Percentiles rank a stretch among this genome's conserved stretches.
Evolutionary conservation across 2,329 filamentous ascomycete species (phyloP).

Genomic region (Ophiosphaerella korrae): DNA sequence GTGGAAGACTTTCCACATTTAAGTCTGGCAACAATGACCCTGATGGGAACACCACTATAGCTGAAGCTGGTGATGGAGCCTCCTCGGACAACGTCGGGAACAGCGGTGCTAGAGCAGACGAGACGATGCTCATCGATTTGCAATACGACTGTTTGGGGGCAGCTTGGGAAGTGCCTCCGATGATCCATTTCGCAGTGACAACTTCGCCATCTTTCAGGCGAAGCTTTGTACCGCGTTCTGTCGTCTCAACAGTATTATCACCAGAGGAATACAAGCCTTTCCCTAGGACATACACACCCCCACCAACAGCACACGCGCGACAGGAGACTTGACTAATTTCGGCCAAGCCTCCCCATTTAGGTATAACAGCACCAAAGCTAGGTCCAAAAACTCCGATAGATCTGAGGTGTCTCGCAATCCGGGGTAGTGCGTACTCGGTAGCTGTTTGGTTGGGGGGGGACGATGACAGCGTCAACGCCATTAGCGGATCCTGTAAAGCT

Average conservation of each 20-base stretch:
- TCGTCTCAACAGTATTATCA: slow-evolving; percentile 3
- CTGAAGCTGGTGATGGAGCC: slow-evolving; percentile 74
- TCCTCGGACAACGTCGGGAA: slow-evolving; percentile 77
- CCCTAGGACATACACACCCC: slow-evolving; percentile 85
- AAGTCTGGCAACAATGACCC: slow-evolving; percentile 55
- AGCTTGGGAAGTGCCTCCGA: slow-evolving; percentile 48
- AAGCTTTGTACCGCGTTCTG: slow-evolving; percentile 47
- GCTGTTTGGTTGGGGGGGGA: slow-evolving; percentile 59
- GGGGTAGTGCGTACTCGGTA: slow-evolving; percentile 71
- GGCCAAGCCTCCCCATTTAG: slow-evolving; percentile 89
- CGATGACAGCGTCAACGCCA: slow-evolving; percentile 77
- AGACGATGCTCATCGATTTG: slow-evolving; percentile 71
- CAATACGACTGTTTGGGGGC: slow-evolving; percentile 47
- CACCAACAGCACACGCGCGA: slow-evolving; percentile 87
- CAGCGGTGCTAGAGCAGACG: slow-evolving; percentile 66
- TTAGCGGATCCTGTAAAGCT: slow-evolving; percentile 67
- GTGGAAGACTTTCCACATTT: slow-evolving; percentile 41
- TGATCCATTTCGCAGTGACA: slow-evolving; percentile 61
- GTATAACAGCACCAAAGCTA: slow-evolving; percentile 86
- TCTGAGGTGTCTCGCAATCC: slow-evolving; percentile 77
- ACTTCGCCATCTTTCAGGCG: slow-evolving; percentile 63
- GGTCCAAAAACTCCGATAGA: slow-evolving; percentile 88
- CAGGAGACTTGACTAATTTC: slow-evolving; percentile 92
- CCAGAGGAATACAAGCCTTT: slow-evolving; percentile 60
- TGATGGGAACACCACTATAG: slow-evolving; percentile 69